Conservation (phyloP, 176 grass and related monocot species). For the Hsuehochloa calcarea region DNA sequence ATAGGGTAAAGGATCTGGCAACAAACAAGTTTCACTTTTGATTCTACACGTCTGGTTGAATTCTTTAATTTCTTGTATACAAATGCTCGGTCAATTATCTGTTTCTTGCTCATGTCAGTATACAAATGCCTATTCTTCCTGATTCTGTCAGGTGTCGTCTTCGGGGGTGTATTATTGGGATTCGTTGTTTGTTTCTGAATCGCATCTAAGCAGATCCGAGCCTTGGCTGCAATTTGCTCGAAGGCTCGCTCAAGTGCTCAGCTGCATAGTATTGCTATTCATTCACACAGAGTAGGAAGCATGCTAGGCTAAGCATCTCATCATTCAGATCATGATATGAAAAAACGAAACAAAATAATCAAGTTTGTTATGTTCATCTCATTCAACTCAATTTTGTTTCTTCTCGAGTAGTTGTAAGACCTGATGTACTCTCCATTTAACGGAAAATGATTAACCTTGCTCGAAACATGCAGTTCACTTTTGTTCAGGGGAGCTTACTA, state of each 20-base stretch:
- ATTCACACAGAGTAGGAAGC: background rate
- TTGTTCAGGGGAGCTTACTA: background rate
- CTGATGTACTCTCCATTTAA: background rate
- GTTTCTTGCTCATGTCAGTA: background rate
- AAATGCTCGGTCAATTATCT: background rate
- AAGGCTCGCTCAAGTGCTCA: background rate
- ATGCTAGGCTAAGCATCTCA: background rate
- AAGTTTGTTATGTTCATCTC: background rate
- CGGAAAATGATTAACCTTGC: background rate
- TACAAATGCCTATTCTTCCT: background rate
- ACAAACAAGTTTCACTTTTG: background rate
- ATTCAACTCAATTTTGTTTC: background rate
- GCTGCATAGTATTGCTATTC: background rate
- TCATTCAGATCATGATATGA: background rate
- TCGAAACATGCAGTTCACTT: background rate
- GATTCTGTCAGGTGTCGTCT: background rate
- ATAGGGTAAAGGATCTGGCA: background rate
- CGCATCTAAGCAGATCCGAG: background rate
- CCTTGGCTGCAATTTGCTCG: background rate
- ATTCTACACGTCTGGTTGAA: background rate
- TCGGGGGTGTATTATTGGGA: background rate
- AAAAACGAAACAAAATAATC: background rate
- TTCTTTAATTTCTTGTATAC: background rate
- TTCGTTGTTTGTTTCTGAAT: background rate
- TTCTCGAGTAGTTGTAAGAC: background rate